Evolutionary conservation across 2,329 filamentous ascomycete genomes (phyloP).

Genomic region (Penicillium polonicum): DNA sequence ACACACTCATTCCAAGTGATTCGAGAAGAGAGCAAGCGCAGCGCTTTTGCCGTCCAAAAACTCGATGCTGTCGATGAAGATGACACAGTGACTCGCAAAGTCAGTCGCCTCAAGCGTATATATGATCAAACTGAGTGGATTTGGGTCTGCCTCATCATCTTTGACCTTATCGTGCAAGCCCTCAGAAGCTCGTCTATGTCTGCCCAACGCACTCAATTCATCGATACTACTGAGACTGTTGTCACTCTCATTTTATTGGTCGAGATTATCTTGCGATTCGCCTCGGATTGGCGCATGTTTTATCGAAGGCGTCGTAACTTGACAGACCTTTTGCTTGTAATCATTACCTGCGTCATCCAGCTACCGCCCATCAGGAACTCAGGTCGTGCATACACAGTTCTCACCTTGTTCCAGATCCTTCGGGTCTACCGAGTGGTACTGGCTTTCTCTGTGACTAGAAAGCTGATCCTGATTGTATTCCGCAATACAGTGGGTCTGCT

Average conservation of each 20-base stretch:
- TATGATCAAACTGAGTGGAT: constrained; percentile 73
- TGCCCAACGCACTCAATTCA: constrained; percentile 58
- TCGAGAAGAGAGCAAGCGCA: constrained; percentile 89
- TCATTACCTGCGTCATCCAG: constrained; percentile 81
- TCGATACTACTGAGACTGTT: constrained; percentile 68
- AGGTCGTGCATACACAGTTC: constrained; percentile 74
- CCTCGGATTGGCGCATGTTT: constrained; percentile 77
- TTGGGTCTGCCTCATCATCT: constrained; percentile 79
- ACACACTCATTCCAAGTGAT: constrained; percentile 99
- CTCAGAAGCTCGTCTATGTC: constrained; percentile 76
- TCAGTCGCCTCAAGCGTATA: constrained; percentile 61
- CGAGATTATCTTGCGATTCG: constrained; percentile 79
- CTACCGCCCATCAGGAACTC: constrained; percentile 75
- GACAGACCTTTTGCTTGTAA: constrained; percentile 74
- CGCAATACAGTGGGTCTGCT: constrained; percentile 88
- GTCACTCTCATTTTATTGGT: constrained; percentile 76
- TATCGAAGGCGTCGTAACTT: constrained; percentile 71
- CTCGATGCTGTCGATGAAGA: constrained; percentile 51
- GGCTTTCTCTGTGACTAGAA: constrained; percentile 80
- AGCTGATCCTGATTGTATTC: constrained; percentile 81
- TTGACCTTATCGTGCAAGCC: constrained; percentile 75
- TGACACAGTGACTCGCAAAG: constrained; percentile 30
- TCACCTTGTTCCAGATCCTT: constrained; percentile 90
- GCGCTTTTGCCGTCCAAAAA: constrained; percentile 81
- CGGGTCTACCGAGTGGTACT: constrained; percentile 89